Base-by-base conservation (phyloP, 1,139 yeast species). In the Ogataea hybrid region DNA sequence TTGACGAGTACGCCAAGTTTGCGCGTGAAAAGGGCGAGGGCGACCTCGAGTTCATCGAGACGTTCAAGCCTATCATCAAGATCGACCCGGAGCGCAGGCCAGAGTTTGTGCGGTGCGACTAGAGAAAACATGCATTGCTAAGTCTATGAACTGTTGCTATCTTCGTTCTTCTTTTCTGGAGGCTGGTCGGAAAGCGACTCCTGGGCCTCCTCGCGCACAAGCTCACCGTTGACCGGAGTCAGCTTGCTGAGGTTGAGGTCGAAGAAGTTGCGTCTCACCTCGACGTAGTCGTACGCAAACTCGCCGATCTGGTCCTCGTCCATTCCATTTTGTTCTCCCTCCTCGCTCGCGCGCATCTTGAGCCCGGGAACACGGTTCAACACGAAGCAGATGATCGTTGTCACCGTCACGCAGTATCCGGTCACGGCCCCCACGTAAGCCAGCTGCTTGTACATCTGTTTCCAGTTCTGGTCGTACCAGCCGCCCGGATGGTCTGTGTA, bases 301-400 rank as follows among this genome's bases (percentile, higher is more conserved):
- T 92, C 97, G 41, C 98, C 98, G 54, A 92, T 87, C 68, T 92
- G 97, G 65, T 88, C 96, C 64, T 92, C 97, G 64, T 92, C 98
- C 67, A 89, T 78, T 48, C 98, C 98, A 23, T 73, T 70, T 53
- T 84, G 87, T 64, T 92, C 98, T 14, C 83, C 96, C 40, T 82
- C 82, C 62, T 87, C 95, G 50, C 79, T 75, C 8, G 88, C 86
- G 57, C 97, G 77, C 53, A 92, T 71, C 50, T 81, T 74, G 57
- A 88, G 75, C 9, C 92, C 94, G 4, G 98, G 98, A 28, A 90
- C 83, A 52, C 73, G 73, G 66, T 92, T 71, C 46, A 90, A 72
- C 35, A 77, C 79, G 54, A 79, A 75, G 61, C 96, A 87, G 50
- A 92, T 75, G 9, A 88, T 52, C 4, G 85, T 81, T 3, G 97